Base-by-base conservation (phyloP, 805 yeast species). In the Schizosaccharomyces cryophilus region DNA sequence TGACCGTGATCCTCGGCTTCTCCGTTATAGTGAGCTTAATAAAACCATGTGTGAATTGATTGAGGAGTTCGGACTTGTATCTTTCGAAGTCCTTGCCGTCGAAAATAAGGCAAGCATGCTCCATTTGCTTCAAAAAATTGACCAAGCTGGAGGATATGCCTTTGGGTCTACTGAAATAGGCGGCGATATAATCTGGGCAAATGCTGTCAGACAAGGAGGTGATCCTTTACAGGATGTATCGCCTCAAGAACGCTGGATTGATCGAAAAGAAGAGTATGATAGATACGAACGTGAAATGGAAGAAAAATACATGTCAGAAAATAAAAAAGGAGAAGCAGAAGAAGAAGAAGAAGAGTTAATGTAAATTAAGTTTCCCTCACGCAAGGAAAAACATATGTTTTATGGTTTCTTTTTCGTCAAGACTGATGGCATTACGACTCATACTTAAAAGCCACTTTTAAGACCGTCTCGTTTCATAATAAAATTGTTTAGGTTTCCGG, bases 111-210 rank as follows among this genome's bases (percentile, higher is more conserved):
- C 82, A 63, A 81, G 93, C 40, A 93, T 93, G 97, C 89, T 93
- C 38, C 78, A 83, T 60, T 71, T 93, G 45, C 76, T 93, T 55
- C 76, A 84, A 17, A 75, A 80, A 1, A 80, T 93, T 9, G 99
- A 93, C 68, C 89, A 85, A 69, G 90, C 96, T 2, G 86, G 84
- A 66, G 99, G 99, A 0, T 93, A 93, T 69, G 78, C 85, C 65
- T 87, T 87, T 73, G 99, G 99, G 0, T 75, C 89, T 0, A 85
- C 88, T 38, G 99, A 93, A 66, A 77, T 90, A 6, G 95, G 96
- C 1, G 98, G 97, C n/a, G 99, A 93, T 68, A 80, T 90, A 0
- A 81, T 93, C 1, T 93, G 98, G 98, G 85, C 88, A n/a, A 95
- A 90, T 66, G 95, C 96, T 0, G 79, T 90, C 0, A 77, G 97